Base-by-base conservation (phyloP, 306 rosid species). In the Rosa lucieae region DNA sequence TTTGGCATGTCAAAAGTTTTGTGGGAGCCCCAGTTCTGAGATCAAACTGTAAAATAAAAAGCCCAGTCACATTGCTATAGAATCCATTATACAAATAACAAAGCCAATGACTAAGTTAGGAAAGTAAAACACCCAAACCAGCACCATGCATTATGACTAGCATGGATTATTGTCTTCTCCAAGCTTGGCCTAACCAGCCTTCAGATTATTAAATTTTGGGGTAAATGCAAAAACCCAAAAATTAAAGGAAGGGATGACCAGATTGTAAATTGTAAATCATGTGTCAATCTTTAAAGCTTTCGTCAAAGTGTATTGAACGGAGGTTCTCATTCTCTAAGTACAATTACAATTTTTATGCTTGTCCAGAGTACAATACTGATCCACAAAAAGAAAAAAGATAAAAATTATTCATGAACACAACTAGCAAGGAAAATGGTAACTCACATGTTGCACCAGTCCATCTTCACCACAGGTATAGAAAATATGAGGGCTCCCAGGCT, bases 381-480 rank as follows among this genome's bases (percentile, higher is more conserved):
- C 61, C 20, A 67, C 15, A n/a, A 32, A 13, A 49, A 40, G 69
- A 70, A 70, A 43, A 40, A 67, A 67, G 7, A 67, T 3, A 8
- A 10, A 67, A 67, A 17, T 10, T 49, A 70, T 69, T 32, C 75
- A 79, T 46, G 40, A 79, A 56, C 48, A 67, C 46, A 77, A 81
- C 66, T 1, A 59, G 78, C 17, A 72, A 78, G 67, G 68, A 81
- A 42, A 69, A 82, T 46, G n/a, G 32, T 55, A 70, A 88, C 99
- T 90, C 80, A 95, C 99, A 85, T 91, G 98, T 63, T 93, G 97
- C 61, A 95, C 98, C 61, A 88, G 47, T 78, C 98, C 99, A 90
- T 95, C 99, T 88, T 95, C 99, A 82, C 98, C 99, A 10, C 99
- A 95, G 35, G 94, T 89, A 74, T 86, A 95, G 78, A 95, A 93